Conservation (phyloP, 306 rosid genomes). For the Gillenia trifoliata region DNA sequence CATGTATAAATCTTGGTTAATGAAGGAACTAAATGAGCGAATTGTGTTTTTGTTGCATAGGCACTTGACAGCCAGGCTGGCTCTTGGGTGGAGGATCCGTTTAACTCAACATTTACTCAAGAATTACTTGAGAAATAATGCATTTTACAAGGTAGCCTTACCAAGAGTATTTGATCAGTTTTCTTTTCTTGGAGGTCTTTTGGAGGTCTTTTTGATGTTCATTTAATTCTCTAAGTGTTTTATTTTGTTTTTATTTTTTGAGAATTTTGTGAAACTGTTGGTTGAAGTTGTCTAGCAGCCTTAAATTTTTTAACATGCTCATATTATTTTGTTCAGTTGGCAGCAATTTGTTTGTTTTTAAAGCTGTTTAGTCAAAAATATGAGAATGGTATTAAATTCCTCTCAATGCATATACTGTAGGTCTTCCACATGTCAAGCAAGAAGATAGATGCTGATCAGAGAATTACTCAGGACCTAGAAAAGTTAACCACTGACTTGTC, state of each 20-base stretch:
- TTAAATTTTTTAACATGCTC: neutral
- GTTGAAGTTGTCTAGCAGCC: neutral
- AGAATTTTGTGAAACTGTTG: neutral
- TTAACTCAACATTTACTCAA: constrained; percentile 87
- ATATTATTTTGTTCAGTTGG: neutral
- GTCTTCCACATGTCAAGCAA: constrained; percentile 88
- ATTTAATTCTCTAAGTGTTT: neutral
- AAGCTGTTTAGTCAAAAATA: neutral
- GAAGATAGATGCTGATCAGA: constrained; percentile 90
- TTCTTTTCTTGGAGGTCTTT: neutral
- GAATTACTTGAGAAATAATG: constrained; percentile 79
- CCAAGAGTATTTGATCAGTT: constrained; percentile 13
- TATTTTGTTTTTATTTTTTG: neutral
- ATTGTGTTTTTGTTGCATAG: constrained; percentile 37
- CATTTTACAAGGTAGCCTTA: constrained; percentile 80
- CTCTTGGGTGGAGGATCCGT: constrained; percentile 96
- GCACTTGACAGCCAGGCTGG: constrained; percentile 83
- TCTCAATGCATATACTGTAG: constrained; percentile 45
- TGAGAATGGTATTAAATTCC: constrained; percentile 14
- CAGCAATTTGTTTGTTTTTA: neutral
- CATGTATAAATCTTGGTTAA: neutral
- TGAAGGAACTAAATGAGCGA: neutral
- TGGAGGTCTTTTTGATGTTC: neutral
- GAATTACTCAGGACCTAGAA: constrained; percentile 90
- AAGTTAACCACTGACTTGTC: constrained; percentile 85